These are phyloP conservation scores for Athelia sp. DNA, from an alignment of 1,284 basidiomycete genomes.

Conservation along the genomic window DNA sequence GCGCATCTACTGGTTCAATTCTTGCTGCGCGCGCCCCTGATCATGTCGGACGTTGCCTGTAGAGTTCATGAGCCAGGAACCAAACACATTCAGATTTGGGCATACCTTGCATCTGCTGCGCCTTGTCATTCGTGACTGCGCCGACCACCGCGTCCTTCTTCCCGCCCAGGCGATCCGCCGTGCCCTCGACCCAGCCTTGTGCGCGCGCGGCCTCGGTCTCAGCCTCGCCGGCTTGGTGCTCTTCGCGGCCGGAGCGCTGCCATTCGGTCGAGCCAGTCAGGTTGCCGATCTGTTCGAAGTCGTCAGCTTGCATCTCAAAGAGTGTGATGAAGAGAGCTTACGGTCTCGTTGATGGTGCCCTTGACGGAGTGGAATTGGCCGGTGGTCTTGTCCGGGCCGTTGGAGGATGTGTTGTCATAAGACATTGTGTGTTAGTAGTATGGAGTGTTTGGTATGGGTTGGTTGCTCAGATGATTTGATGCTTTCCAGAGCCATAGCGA, in stretches of 20 bases:
- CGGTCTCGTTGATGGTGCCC: constrained; percentile 58
- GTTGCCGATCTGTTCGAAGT: constrained; percentile 37
- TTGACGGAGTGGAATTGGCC: constrained; percentile 60
- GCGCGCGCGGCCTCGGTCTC: constrained; percentile 53
- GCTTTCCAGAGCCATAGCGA: no score
- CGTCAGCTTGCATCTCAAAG: background rate
- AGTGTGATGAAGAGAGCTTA: constrained; percentile 8
- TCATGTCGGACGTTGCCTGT: background rate
- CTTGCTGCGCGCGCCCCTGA: background rate
- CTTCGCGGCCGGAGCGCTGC: constrained; percentile 55
- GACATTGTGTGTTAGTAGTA: constrained; percentile 12
- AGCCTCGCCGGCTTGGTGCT: constrained; percentile 61
- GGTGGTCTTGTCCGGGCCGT: constrained; percentile 44
- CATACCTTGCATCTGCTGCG: constrained; percentile 54
- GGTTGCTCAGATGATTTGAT: no score
- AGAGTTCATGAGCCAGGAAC: background rate
- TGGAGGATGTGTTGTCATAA: constrained; percentile 8
- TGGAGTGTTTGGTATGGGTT: no score
- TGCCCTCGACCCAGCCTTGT: constrained; percentile 54
- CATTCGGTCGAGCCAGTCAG: constrained; percentile 40
- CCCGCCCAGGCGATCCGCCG: constrained; percentile 51
- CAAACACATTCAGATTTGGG: background rate
- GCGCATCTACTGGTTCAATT: no score
- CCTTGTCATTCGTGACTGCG: constrained; percentile 59
- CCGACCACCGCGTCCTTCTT: constrained; percentile 67